These are phyloP conservation scores for Erysiphe pulchra DNA, from an alignment of 2,329 filamentous ascomycete species.

Conservation along the genomic window DNA sequence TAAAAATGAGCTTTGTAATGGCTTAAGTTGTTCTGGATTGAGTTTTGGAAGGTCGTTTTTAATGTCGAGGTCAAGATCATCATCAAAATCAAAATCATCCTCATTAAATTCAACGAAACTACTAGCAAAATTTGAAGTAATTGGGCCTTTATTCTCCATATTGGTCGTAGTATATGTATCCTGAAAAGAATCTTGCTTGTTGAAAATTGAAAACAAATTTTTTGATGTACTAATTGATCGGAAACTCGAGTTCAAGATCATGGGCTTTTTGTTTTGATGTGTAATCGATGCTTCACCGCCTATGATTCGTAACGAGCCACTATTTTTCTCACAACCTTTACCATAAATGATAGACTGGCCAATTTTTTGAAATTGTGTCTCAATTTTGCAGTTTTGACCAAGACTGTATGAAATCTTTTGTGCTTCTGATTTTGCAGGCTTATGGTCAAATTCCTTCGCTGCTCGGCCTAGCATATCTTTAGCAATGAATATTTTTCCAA, in stretches of 20 bases:
- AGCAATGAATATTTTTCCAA: not conserved
- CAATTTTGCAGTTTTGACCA: slow-evolving; percentile 20
- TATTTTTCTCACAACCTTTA: slow-evolving; percentile 14
- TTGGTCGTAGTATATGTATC: slow-evolving; percentile 17
- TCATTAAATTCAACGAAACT: slow-evolving; percentile 25
- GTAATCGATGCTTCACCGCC: slow-evolving; percentile 7
- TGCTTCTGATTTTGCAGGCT: slow-evolving; percentile 6
- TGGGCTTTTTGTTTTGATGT: not conserved
- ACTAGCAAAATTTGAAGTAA: slow-evolving; percentile 5
- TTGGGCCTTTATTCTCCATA: slow-evolving; percentile 12
- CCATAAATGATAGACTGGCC: slow-evolving; percentile 15
- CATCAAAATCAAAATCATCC: slow-evolving; percentile 71
- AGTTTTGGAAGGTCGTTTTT: slow-evolving; percentile 16
- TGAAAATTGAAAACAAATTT: slow-evolving; percentile 13
- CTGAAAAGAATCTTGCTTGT: slow-evolving; percentile 23
- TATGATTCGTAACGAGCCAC: slow-evolving; percentile 4
- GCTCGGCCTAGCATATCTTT: slow-evolving; percentile 14
- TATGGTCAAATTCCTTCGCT: slow-evolving; percentile 5
- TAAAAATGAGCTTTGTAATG: not conserved
- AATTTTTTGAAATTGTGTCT: slow-evolving; percentile 23
- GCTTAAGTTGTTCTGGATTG: slow-evolving; percentile 3
- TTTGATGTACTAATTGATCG: not conserved
- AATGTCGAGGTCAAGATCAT: slow-evolving; percentile 44
- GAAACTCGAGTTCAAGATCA: not conserved
- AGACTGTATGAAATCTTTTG: slow-evolving; percentile 29